Percentiles rank a stretch among this genome's conserved stretches.
Conservation (phyloP, 164 flowering plant species). For the Aristolochia californica region DNA sequence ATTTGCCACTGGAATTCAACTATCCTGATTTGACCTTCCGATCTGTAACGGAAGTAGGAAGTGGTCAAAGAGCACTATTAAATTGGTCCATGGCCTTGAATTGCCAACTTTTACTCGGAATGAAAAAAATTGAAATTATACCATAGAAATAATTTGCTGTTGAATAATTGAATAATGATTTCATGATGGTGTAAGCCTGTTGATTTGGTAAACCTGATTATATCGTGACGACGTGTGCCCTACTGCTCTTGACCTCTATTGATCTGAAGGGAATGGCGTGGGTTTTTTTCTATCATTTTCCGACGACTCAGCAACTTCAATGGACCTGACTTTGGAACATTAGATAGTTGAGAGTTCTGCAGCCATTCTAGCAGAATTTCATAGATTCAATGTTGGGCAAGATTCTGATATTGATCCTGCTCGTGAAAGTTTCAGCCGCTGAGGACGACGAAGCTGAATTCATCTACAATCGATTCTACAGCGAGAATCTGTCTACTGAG, state of each 20-base stretch:
- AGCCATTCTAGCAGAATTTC: background rate
- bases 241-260: no score
- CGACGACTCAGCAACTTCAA: background rate
- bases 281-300: background rate
- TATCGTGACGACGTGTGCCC: background rate
- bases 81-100: no score
- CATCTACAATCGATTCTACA: slow-evolving; percentile 12
- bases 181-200: no score
- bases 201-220: no score
- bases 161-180: no score
- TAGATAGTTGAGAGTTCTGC: background rate
- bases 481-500: slow-evolving; percentile 6
- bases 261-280: no score
- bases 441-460: slow-evolving; percentile 2
- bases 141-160: no score
- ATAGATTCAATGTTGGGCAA: background rate
- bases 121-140: no score
- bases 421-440: background rate
- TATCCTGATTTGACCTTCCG: no score
- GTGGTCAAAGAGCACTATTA: no score
- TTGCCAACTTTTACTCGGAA: no score
- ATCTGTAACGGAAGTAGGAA: no score
- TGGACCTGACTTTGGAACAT: background rate
- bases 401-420: background rate
- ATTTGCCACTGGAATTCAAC: background rate